These are phyloP conservation scores for Lathyrus tuberosus DNA, from an alignment of 306 rosid genomes.

Conservation along the genomic window DNA sequence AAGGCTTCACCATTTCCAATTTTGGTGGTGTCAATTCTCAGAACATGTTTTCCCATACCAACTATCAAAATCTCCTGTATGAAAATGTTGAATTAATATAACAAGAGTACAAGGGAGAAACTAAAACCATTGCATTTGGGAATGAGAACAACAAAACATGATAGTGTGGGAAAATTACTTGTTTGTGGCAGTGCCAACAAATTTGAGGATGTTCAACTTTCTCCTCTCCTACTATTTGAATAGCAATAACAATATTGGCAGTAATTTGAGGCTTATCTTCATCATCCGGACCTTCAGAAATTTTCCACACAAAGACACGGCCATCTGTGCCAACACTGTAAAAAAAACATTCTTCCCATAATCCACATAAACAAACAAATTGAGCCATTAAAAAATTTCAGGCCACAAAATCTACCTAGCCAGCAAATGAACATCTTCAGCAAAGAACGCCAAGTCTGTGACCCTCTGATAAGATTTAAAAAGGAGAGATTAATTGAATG, in stretches of 20 bases:
- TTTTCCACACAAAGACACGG: constrained; percentile 89
- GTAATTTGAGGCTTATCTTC: constrained; percentile 89
- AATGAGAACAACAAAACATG: constrained; percentile 21
- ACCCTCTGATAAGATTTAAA: constrained; percentile 73
- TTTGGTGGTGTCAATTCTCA: constrained; percentile 92
- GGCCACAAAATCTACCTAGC: constrained; percentile 68
- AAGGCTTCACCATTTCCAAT: constrained; percentile 72
- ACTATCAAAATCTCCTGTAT: constrained; percentile 89
- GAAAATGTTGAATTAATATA: constrained; percentile 39
- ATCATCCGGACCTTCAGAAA: constrained; percentile 94
- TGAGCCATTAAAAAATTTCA: not conserved
- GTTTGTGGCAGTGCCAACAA: constrained; percentile 99
- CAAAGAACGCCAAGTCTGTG: constrained; percentile 97
- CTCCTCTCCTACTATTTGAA: constrained; percentile 79
- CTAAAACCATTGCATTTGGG: constrained; percentile 21
- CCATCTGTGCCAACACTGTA: constrained; percentile 91
- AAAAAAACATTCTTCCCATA: constrained; percentile 44
- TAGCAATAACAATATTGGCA: constrained; percentile 73
- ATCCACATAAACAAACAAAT: constrained; percentile 30
- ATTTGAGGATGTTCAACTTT: constrained; percentile 83
- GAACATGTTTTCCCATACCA: constrained; percentile 81
- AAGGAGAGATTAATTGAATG: constrained; percentile 29
- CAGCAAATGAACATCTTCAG: constrained; percentile 98
- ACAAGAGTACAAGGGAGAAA: constrained; percentile 28
- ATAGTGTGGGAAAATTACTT: constrained; percentile 51